Conservation (phyloP, 176 grass and related monocot genomes). For the Poa annua region DNA sequence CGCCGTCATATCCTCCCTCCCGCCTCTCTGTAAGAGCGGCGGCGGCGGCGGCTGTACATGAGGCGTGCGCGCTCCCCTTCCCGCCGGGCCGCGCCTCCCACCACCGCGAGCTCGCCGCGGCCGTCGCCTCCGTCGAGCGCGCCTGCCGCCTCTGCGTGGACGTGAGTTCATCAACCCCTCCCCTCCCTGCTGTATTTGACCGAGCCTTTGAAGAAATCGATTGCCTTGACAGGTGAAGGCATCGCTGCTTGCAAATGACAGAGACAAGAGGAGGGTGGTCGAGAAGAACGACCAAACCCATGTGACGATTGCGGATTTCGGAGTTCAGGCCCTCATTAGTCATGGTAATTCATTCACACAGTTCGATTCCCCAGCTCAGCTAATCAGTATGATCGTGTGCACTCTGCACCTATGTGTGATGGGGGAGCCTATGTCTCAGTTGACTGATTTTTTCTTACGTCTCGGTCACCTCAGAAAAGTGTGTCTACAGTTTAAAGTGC, state of each 20-base stretch:
- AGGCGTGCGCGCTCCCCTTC: slow-evolving; percentile 59
- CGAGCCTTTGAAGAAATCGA: neutral
- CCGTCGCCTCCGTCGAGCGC: slow-evolving; percentile 58
- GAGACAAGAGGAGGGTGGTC: slow-evolving; percentile 47
- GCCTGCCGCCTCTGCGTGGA: slow-evolving; percentile 81
- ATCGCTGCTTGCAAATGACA: slow-evolving; percentile 62
- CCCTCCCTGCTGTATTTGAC: neutral
- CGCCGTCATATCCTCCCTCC: neutral
- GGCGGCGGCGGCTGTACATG: neutral
- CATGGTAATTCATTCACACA: slow-evolving; percentile 54
- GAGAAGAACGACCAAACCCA: slow-evolving; percentile 79
- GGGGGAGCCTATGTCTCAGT: too few species aligned
- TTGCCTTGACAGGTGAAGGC: slow-evolving; percentile 70
- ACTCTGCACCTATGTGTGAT: slow-evolving; percentile 33
- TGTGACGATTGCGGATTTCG: slow-evolving; percentile 84
- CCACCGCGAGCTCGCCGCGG: slow-evolving; percentile 67
- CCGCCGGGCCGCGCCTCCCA: slow-evolving; percentile 47
- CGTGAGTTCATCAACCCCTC: slow-evolving; percentile 44
- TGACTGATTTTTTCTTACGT: too few species aligned
- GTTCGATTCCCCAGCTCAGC: slow-evolving; percentile 10
- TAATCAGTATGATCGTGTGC: neutral
- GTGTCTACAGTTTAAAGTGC: too few species aligned
- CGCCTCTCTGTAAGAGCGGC: slow-evolving; percentile 25
- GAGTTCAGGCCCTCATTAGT: slow-evolving; percentile 89
- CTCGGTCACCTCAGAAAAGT: too few species aligned